Evolutionary conservation across 306 rosid genomes (phyloP), one percentile per base, ranked within the genome.

Genomic region (Quercus dentata): DNA sequence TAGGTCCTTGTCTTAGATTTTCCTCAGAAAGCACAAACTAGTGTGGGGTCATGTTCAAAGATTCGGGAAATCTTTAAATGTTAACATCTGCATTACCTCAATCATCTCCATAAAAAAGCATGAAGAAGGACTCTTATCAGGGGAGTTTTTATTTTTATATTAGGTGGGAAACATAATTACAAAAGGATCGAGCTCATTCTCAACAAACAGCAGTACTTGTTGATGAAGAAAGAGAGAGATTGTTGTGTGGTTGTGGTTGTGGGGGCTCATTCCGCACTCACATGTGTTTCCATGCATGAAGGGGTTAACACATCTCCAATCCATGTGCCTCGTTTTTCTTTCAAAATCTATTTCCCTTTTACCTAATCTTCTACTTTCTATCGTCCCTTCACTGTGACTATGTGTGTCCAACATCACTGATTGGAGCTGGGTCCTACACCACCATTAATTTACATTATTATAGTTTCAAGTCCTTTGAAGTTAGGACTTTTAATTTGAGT

Each of bases 241-340:
- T 17, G 12, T 61, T 3, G 46, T 49, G 14, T 49, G 54, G 30
- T 28, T 28, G 30, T 28, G 30, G 30, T 28, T 28, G 30, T 28
- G 30, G 5, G 27, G 72, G 27, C 52, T 68, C 52, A 35, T n/a
- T 68, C 28, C 28, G 3, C 46, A 68, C 72, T 68, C 52, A 35
- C 52, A 68, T 35, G 72, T n/a, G 52, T 30, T 68, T 68, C 41
- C 72, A 68, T 68, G 6, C 72, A 68, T 35, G 46, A 23, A 19
- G 52, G 72, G 72, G 72, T 33, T 28, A 13, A 31, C 28, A 19
- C 35, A 5, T 33, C 35, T 33, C 54, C 27, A 25, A 25, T 25
- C 27, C 72, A 68, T 35, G 72, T 68, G 72, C 52, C 23, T 33
- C 72, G 10, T 67, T 67, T 67, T 67, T 67, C 25, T 67, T 67